Evolutionary conservation across 345 rosid species (phyloP).

Genomic region (Capsella bursapastoris): DNA sequence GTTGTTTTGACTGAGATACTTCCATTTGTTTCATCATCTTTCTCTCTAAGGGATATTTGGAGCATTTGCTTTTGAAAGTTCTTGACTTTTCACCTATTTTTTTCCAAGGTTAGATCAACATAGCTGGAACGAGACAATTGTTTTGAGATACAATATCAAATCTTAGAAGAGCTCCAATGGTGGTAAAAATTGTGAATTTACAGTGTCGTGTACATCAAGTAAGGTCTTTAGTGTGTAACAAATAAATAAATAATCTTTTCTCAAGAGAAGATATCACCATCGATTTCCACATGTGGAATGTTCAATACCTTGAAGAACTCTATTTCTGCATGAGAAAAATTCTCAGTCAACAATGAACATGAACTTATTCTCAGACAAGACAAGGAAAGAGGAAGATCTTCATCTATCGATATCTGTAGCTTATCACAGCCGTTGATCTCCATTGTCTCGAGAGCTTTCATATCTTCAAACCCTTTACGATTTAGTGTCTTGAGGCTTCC

Average conservation of each 20-base stretch:
- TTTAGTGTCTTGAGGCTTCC: conserved; percentile 32
- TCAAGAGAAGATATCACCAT: conserved; percentile 36
- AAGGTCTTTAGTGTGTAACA: conserved; percentile 12
- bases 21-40: conserved; percentile 28
- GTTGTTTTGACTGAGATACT: conserved; percentile 27
- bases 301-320: conserved; percentile 36
- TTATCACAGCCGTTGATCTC: conserved; percentile 47
- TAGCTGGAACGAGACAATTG: not conserved
- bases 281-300: conserved; percentile 41
- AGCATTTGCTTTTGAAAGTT: conserved; percentile 29
- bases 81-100: not conserved
- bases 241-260: not conserved
- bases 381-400: conserved; percentile 48
- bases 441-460: conserved; percentile 34
- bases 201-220: conserved; percentile 32
- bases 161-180: conserved; percentile 3
- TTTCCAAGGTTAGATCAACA: not conserved
- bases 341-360: conserved; percentile 38
- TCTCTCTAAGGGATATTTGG: conserved; percentile 15
- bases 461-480: conserved; percentile 39
- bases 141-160: conserved; percentile 3
- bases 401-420: conserved; percentile 40
- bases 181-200: not conserved
- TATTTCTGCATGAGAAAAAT: conserved; percentile 26
- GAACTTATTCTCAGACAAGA: conserved; percentile 38